Conservation (phyloP, 768 basidiomycete genomes). For the Calvatia gigantea region DNA sequence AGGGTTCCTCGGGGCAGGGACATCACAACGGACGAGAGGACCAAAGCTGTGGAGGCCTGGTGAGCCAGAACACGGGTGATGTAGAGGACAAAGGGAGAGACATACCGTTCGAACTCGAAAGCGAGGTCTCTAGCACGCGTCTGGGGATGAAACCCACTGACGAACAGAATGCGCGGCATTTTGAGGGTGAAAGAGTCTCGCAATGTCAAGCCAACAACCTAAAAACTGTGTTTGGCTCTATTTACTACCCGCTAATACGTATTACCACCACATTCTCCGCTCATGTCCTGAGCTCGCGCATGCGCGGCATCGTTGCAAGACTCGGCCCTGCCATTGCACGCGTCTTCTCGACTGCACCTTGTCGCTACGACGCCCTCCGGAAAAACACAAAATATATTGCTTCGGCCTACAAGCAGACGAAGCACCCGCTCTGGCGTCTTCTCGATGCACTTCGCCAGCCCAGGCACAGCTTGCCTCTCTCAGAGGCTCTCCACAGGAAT, state of each 20-base stretch:
- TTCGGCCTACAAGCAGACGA: conserved; percentile 28
- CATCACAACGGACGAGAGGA: conserved; percentile 83
- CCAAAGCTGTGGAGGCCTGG: conserved; percentile 56
- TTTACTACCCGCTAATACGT: conserved; percentile 10
- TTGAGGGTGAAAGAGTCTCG: conserved; percentile 15
- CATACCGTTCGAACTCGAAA: conserved; percentile 82
- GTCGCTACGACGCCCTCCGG: conserved; percentile 15
- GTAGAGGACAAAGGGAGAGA: conserved; percentile 11
- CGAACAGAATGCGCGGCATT: conserved; percentile 84
- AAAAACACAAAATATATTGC: conserved; percentile 30
- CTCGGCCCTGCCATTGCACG: conserved; percentile 10
- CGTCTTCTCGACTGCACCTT: conserved; percentile 14
- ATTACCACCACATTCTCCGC: neutral
- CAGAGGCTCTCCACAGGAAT: conserved; percentile 27
- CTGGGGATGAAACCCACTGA: conserved; percentile 80
- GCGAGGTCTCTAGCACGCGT: conserved; percentile 84
- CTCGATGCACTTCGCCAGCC: conserved; percentile 30
- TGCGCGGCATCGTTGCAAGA: conserved; percentile 13
- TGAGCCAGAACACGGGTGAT: neutral
- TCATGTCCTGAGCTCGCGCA: conserved; percentile 19
- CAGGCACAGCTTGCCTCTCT: conserved; percentile 20
- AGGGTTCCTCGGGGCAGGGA: conserved; percentile 81
- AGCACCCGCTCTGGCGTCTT: conserved; percentile 40
- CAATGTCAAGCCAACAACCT: conserved; percentile 3
- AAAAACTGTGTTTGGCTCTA: conserved; percentile 18